Evolutionary conservation across 306 rosid genomes (phyloP).

Genomic region (Vicia sativa): DNA sequence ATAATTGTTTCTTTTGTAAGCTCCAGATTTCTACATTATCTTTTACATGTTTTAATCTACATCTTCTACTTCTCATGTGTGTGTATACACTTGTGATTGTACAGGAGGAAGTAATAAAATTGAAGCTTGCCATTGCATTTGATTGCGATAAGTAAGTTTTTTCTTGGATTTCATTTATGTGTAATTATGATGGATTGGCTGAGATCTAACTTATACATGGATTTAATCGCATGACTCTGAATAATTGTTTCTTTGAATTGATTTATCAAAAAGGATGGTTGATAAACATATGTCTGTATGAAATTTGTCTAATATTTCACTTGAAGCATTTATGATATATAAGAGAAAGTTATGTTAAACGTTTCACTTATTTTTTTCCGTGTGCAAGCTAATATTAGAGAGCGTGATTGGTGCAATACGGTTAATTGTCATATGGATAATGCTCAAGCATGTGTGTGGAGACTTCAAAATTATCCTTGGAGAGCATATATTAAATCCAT

Average conservation of each 20-base stretch:
- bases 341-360: conserved; percentile 2
- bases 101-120: conserved; percentile 91
- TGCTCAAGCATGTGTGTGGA: conserved; percentile 88
- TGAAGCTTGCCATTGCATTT: no score
- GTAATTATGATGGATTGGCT: conserved; percentile 15
- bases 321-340: neutral
- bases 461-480: conserved; percentile 97
- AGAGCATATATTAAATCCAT: conserved; percentile 86
- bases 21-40: conserved; percentile 10
- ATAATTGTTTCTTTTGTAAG: conserved; percentile 2
- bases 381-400: conserved; percentile 89
- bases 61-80: conserved; percentile 20
- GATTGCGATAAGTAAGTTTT: conserved; percentile 84
- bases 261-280: conserved; percentile 12
- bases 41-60: conserved; percentile 10
- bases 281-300: neutral
- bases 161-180: conserved; percentile 25
- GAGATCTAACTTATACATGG: conserved; percentile 7
- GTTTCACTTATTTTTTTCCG: conserved; percentile 27
- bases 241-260: conserved; percentile 13
- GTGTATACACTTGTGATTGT: conserved; percentile 29
- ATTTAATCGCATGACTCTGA: conserved; percentile 18
- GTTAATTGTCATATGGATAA: conserved; percentile 97
- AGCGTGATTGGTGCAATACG: conserved; percentile 99
- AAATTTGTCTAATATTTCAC: conserved; percentile 16